phyloP scores from a whole-genome alignment of 1,139 yeast species.

The Dujonia santamariae region DNA sequence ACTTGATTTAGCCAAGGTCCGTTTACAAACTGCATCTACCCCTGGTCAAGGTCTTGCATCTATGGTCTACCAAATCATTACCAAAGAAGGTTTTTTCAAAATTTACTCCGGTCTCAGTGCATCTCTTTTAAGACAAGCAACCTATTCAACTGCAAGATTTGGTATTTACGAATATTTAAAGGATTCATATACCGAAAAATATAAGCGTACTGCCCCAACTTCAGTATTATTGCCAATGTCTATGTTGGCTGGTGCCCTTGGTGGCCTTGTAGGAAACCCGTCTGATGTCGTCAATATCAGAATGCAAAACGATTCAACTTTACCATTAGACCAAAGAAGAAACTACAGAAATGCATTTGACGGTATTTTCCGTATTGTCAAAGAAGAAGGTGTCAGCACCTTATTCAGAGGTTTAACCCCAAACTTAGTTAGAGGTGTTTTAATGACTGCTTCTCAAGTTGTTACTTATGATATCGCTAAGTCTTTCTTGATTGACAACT shows the following conservation, averaged over 20 bases:
- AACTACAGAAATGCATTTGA: slow-evolving; percentile 78
- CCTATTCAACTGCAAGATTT: slow-evolving; percentile 82
- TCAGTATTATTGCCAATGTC: slow-evolving; percentile 65
- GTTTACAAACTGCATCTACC: slow-evolving; percentile 69
- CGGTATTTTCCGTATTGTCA: slow-evolving; percentile 61
- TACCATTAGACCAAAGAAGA: slow-evolving; percentile 64
- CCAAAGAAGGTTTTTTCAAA: slow-evolving; percentile 63
- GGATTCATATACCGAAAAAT: slow-evolving; percentile 43
- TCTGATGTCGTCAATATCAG: slow-evolving; percentile 85
- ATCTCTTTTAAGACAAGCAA: slow-evolving; percentile 78
- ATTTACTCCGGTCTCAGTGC: slow-evolving; percentile 82
- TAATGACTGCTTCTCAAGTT: slow-evolving; percentile 91
- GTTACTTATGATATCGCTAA: slow-evolving; percentile 84
- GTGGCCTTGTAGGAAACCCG: slow-evolving; percentile 86
- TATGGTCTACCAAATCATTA: slow-evolving; percentile 59
- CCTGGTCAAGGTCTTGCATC: slow-evolving; percentile 60
- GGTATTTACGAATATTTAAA: slow-evolving; percentile 80
- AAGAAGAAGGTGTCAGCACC: slow-evolving; percentile 59
- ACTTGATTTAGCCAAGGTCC: slow-evolving; percentile 78
- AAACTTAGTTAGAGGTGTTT: slow-evolving; percentile 73
- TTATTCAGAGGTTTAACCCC: slow-evolving; percentile 76
- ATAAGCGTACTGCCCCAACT: slow-evolving; percentile 31
- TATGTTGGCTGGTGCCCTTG: slow-evolving; percentile 79
- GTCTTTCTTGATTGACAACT: slow-evolving; percentile 47
- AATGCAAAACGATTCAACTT: slow-evolving; percentile 84